phyloP scores from a whole-genome alignment of 192 early-diverging fungal species.

The Backusella tuberculispora region DNA sequence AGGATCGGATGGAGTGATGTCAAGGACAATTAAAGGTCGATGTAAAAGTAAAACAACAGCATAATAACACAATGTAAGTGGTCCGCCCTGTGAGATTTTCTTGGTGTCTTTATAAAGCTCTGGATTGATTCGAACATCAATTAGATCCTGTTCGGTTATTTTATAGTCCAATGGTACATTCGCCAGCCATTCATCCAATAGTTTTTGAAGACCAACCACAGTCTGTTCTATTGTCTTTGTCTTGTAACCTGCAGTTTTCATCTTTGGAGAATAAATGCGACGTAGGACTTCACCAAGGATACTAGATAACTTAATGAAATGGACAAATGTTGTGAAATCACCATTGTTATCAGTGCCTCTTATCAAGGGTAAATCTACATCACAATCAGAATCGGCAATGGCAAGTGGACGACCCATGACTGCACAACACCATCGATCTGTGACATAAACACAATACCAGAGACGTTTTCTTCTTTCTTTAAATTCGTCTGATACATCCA shows the following conservation, averaged over 20 bases:
- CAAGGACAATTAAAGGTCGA: slow-evolving; percentile 37
- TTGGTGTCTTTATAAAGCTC: neutral
- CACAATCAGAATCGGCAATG: slow-evolving; percentile 48
- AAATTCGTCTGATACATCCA: slow-evolving; percentile 50
- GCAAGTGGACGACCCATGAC: slow-evolving; percentile 45
- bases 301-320: slow-evolving; percentile 35
- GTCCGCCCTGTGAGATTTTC: slow-evolving; percentile 16
- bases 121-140: neutral
- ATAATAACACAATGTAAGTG: slow-evolving; percentile 34
- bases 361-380: slow-evolving; percentile 34
- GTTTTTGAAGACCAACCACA: slow-evolving; percentile 26
- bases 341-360: neutral
- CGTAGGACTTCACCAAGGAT: slow-evolving; percentile 39
- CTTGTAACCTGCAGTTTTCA: slow-evolving; percentile 26
- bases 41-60: slow-evolving; percentile 36
- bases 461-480: slow-evolving; percentile 65
- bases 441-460: slow-evolving; percentile 73
- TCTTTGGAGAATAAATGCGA: slow-evolving; percentile 40
- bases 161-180: slow-evolving; percentile 23
- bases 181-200: slow-evolving; percentile 34
- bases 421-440: slow-evolving; percentile 61
- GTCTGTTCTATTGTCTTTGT: slow-evolving; percentile 18
- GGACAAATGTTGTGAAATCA: slow-evolving; percentile 30
- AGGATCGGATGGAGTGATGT: neutral
- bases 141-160: slow-evolving; percentile 18